Evolutionary conservation across 169 alveolate species (phyloP), one percentile per base, ranked within the genome.

Genomic region (Babesia bovis): DNA sequence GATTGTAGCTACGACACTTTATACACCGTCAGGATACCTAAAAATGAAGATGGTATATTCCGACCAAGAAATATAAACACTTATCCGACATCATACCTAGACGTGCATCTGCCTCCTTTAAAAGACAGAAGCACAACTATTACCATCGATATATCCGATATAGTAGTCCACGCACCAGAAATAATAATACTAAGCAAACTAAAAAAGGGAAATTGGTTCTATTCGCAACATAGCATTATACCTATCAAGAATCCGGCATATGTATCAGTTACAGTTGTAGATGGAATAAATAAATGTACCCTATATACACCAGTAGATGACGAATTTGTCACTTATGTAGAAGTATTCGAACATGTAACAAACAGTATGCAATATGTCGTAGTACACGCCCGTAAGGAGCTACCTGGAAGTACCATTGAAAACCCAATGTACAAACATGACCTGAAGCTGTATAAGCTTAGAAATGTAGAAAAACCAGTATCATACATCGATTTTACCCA

Each of bases 131-230:
- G 32, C 5, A 17, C 17, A 5, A 47, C 12, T 26, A 5, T 47
- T 5, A 19, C 5, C 25, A 47, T 52, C 4, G 60, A 52, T 19
- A 19, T 52, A 6, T 52, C 60, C 4, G 28, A 17, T 5, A 6
- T 21, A 25, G n/a, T 5, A 19, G 21, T 17, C 5, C 33, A 26
- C 13, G 6, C 10, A 4, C 12, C 42, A 10, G 60, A 52, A 19
- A 40, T 52, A 4, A 5, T 52, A 7, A 26, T 52, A 25, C 60
- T 52, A 19, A 12, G 32, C n/a, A 52, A 52, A 7, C 60, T 52
- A 4, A 52, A 28, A 52, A 52, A 40, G 60, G 60, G 60, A 6
- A 21, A 52, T 28, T 52, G 60, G 60, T 28, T 52, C 13, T 52
- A 52, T 19, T 9, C 60, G 4, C 60, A 52, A 28, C 28, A 52